Conservation (phyloP, 352 stramenopile species). For the Pythium periplocum region DNA sequence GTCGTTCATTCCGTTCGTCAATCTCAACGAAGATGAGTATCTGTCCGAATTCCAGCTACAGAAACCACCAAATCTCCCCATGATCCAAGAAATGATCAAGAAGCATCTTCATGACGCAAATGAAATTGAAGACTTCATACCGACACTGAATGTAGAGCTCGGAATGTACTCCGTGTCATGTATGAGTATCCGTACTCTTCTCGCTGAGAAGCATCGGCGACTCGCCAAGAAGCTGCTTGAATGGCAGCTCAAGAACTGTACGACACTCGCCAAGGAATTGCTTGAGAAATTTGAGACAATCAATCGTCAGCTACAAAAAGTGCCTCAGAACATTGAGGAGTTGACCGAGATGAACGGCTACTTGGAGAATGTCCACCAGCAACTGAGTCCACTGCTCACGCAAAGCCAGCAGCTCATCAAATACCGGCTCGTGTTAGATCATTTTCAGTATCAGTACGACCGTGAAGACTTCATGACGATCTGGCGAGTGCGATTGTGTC, state of each 20-base stretch:
- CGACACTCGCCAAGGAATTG: slow-evolving; percentile 59
- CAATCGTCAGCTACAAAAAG: slow-evolving; percentile 79
- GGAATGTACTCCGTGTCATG: slow-evolving; percentile 83
- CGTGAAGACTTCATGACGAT: slow-evolving; percentile 87
- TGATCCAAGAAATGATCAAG: slow-evolving; percentile 76
- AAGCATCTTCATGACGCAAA: slow-evolving; percentile 61
- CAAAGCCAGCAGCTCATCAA: slow-evolving; percentile 79
- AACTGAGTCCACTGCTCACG: slow-evolving; percentile 58
- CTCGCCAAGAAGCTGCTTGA: slow-evolving; percentile 72
- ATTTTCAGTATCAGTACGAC: slow-evolving; percentile 83
- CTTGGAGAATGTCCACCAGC: slow-evolving; percentile 59
- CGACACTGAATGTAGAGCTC: slow-evolving; percentile 63
- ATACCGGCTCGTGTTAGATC: slow-evolving; percentile 70
- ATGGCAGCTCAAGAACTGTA: slow-evolving; percentile 75
- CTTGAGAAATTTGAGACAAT: slow-evolving; percentile 81
- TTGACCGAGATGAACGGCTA: slow-evolving; percentile 86
- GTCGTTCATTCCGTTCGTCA: slow-evolving; percentile 83
- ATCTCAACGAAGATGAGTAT: slow-evolving; percentile 88
- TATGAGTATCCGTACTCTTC: slow-evolving; percentile 45
- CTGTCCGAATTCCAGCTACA: slow-evolving; percentile 66
- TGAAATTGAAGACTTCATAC: slow-evolving; percentile 51
- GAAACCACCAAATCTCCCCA: slow-evolving; percentile 57
- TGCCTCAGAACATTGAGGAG: slow-evolving; percentile 90
- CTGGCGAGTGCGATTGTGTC: slow-evolving; percentile 84
- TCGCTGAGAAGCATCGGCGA: slow-evolving; percentile 77